Evolutionary conservation across 169 alveolate genomes (phyloP).

Genomic region (Neospora caninum): DNA sequence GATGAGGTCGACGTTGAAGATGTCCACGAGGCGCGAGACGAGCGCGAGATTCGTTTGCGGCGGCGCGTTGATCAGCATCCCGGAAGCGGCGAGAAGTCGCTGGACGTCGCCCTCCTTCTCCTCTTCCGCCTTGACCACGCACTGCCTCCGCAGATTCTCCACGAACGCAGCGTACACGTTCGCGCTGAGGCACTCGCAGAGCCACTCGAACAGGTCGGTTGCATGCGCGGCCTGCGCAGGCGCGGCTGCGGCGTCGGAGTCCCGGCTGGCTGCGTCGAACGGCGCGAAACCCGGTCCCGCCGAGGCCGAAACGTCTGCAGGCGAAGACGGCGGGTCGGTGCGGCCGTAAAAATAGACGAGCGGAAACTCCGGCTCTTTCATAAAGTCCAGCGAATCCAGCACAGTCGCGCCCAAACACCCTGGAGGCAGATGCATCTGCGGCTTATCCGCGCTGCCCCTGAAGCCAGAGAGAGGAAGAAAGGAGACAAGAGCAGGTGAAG

Average conservation of each 20-base stretch:
- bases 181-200: conserved; percentile 42
- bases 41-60: conserved; percentile 80
- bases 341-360: conserved; percentile 84
- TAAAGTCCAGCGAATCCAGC: conserved; percentile 47
- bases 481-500: background rate
- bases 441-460: conserved; percentile 81
- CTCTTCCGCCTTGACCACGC: conserved; percentile 1
- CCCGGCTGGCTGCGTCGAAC: background rate
- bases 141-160: conserved; percentile 9
- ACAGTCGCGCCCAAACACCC: conserved; percentile 80
- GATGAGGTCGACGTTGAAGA: conserved; percentile 80
- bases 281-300: too few relatives aligned
- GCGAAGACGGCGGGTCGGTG: conserved; percentile 69
- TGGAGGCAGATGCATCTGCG: conserved; percentile 79
- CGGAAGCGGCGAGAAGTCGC: conserved; percentile 67
- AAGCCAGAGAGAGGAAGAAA: background rate
- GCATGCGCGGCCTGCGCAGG: background rate
- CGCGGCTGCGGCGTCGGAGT: background rate
- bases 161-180: conserved; percentile 31
- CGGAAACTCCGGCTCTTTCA: conserved; percentile 74
- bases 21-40: conserved; percentile 78
- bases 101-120: conserved; percentile 31
- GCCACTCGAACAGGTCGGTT: conserved; percentile 24
- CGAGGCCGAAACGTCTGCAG: background rate
- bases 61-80: conserved; percentile 89